These are phyloP conservation scores for Aspergillus japonicus DNA, from an alignment of 2,329 filamentous ascomycete species.

Conservation along the genomic window DNA sequence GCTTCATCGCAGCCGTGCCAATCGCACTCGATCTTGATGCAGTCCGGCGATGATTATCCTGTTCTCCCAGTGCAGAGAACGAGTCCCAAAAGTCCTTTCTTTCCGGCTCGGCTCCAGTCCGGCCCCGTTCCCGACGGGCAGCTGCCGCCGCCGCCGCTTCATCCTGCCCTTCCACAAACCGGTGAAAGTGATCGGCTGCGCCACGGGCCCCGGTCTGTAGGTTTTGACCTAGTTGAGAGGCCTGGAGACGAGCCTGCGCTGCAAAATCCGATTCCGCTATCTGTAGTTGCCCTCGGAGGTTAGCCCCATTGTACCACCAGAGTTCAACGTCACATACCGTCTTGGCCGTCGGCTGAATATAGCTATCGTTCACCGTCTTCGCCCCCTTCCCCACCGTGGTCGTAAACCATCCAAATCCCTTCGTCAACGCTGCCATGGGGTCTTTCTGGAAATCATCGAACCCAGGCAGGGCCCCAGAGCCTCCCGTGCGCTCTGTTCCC, in stretches of 20 bases:
- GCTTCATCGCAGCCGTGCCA: slow-evolving; percentile 65
- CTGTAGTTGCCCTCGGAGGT: slow-evolving; percentile 44
- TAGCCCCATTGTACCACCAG: not conserved
- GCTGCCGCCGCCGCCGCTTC: slow-evolving; percentile 46
- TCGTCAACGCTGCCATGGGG: slow-evolving; percentile 80
- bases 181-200: slow-evolving; percentile 76
- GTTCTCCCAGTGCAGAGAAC: slow-evolving; percentile 66
- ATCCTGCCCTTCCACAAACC: slow-evolving; percentile 78
- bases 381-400: slow-evolving; percentile 85
- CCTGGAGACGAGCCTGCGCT: slow-evolving; percentile 63
- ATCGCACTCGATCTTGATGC: slow-evolving; percentile 51
- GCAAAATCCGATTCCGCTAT: slow-evolving; percentile 78
- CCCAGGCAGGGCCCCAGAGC: slow-evolving; percentile 49
- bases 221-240: slow-evolving; percentile 57
- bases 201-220: slow-evolving; percentile 66
- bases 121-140: slow-evolving; percentile 30
- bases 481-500: slow-evolving; percentile 3
- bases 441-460: slow-evolving; percentile 91
- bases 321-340: slow-evolving; percentile 57
- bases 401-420: slow-evolving; percentile 93
- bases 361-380: slow-evolving; percentile 85
- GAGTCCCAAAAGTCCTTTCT: slow-evolving; percentile 90
- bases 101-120: slow-evolving; percentile 61
- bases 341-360: slow-evolving; percentile 88
- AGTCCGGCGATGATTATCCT: slow-evolving; percentile 29